Conservation (phyloP, 2,329 filamentous ascomycete genomes). For the Biscogniauxia mediterranea region DNA sequence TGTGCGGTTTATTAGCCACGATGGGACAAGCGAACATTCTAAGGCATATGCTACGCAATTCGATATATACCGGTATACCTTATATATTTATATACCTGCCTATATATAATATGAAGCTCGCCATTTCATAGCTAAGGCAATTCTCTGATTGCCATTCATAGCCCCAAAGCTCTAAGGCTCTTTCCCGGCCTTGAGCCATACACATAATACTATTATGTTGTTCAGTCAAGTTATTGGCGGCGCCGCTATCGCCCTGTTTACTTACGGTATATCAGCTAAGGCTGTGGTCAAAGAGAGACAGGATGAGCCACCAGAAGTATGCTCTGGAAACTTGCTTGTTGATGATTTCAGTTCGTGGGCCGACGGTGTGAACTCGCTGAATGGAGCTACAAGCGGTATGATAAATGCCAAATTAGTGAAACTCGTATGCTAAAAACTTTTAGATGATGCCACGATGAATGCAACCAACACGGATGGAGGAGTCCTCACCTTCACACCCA, state of each 20-base stretch:
- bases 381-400: constrained; percentile 30
- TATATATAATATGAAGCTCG: constrained; percentile 2
- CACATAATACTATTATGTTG: constrained; percentile 21
- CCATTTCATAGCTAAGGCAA: not conserved
- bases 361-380: constrained; percentile 21
- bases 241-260: constrained; percentile 23
- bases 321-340: constrained; percentile 31
- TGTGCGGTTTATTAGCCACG: constrained; percentile 5
- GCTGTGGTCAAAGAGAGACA: constrained; percentile 17
- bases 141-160: constrained; percentile 10
- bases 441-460: constrained; percentile 31
- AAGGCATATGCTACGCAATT: not conserved
- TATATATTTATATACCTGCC: no score
- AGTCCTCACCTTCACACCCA: constrained; percentile 27
- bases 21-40: constrained; percentile 10
- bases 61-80: constrained; percentile 6
- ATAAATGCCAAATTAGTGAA: not conserved
- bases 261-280: constrained; percentile 18
- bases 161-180: constrained; percentile 14
- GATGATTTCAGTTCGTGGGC: constrained; percentile 35
- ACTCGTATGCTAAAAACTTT: constrained; percentile 3
- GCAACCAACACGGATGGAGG: constrained; percentile 21
- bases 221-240: constrained; percentile 20
- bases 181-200: constrained; percentile 15
- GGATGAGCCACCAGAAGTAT: constrained; percentile 19